Evolutionary conservation across 257 asterid genomes (phyloP), one percentile per base, ranked within the genome.

Genomic region (Leonotis leonurus): DNA sequence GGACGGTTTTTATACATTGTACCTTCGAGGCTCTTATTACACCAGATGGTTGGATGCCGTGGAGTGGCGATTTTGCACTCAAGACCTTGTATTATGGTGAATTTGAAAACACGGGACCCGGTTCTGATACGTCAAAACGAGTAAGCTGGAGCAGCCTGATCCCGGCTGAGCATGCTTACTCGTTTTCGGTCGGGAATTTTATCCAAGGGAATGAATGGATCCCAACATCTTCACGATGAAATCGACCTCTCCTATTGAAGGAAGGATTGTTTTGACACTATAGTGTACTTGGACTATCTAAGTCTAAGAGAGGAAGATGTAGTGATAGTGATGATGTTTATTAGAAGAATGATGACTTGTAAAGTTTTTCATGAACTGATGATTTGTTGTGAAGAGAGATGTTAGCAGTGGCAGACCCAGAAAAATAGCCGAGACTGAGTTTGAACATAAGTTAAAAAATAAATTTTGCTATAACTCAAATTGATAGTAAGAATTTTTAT

Each of bases 71-170:
- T n/a, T n/a, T n/a, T n/a, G n/a, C n/a, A n/a, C n/a, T n/a, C n/a
- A n/a, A n/a, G n/a, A n/a, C n/a, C n/a, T n/a, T n/a, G 25, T 81
- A 75, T 52, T 81, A 77, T 10, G 83, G 83, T 25, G 86, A 81
- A 59, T 63, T 65, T 1, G 61, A 13, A 56, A 81, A 75, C 52
- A 11, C 1, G 0, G 86, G 86, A 10, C 27, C 65, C 0, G 78
- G 78, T 6, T 70, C 81, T 0, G 10, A 67, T 56, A 6, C 62
- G 2, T 29, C 77, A 2, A 25, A 17, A 1, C 69, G 83, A 9
- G 78, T 81, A 5, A 48, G 50, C 3, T 81, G 86, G 86, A 81
- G 86, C 32, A 72, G 74, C 56, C 52, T 7, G 62, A 64, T 81
- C n/a, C 86, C 80, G 0, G 64, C 69, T 4, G 70, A 64, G 50